Percentiles rank a stretch among this genome's conserved stretches.
These are phyloP conservation scores for Aspergillus cristatus DNA, from an alignment of 495 filamentous ascomycete species.

Conservation along the genomic window DNA sequence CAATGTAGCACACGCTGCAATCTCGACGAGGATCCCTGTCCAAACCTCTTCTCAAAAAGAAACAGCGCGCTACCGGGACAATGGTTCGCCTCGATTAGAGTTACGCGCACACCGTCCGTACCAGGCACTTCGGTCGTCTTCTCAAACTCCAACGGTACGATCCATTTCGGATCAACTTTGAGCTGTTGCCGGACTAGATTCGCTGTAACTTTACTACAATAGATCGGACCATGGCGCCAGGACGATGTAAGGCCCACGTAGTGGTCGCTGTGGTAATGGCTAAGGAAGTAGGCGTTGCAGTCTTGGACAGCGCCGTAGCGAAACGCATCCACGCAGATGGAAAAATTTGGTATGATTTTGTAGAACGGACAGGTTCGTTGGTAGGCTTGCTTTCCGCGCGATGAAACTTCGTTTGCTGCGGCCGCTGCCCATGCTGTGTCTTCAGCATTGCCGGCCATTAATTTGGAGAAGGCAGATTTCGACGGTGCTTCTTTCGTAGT, in stretches of 20 bases:
- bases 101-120: slow-evolving; percentile 74
- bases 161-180: slow-evolving; percentile 73
- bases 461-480: slow-evolving; percentile 72
- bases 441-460: slow-evolving; percentile 88
- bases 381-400: slow-evolving; percentile 83
- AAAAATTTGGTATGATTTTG: slow-evolving; percentile 89
- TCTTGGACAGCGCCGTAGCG: slow-evolving; percentile 88
- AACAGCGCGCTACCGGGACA: slow-evolving; percentile 93
- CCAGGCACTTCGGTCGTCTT: slow-evolving; percentile 66
- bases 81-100: slow-evolving; percentile 95
- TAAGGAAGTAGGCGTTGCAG: slow-evolving; percentile 91
- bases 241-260: slow-evolving; percentile 82
- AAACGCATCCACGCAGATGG: slow-evolving; percentile 93
- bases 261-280: slow-evolving; percentile 96
- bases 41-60: slow-evolving; percentile 73
- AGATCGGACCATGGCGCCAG: slow-evolving; percentile 93
- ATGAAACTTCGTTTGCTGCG: slow-evolving; percentile 65
- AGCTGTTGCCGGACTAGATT: slow-evolving; percentile 84
- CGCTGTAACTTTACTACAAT: slow-evolving; percentile 85
- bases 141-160: slow-evolving; percentile 83
- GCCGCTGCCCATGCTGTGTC: slow-evolving; percentile 83
- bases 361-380: slow-evolving; percentile 94
- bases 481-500: slow-evolving; percentile 30
- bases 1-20: slow-evolving; percentile 82
- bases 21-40: slow-evolving; percentile 45